Base-by-base conservation (phyloP, 768 basidiomycete species). In the Russula brevipes region DNA sequence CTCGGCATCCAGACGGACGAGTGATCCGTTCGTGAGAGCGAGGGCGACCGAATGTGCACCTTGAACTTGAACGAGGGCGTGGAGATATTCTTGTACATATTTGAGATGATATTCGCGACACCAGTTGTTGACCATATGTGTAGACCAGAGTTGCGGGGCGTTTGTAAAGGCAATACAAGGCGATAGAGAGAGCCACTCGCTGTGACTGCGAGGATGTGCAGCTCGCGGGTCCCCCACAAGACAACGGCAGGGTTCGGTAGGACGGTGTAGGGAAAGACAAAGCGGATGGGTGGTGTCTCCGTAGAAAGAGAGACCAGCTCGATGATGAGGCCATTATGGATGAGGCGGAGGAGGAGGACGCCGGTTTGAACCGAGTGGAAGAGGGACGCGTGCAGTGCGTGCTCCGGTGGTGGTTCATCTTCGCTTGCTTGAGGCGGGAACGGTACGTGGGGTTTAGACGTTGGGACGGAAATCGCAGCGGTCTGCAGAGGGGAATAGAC, bases 281-380 rank as follows among this genome's bases (percentile, higher is more conserved):
- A 84, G 61, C 90, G 85, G 65, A 93, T 80, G 17, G 91, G 85
- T 38, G 81, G 77, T 2, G 85, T 76, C 66, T 83, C 77, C 1
- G 81, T 79, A 5, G 88, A 83, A 50, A 92, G 76, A n/a, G 91
- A 89, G 42, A 85, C 71, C 51, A 95, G 82, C 70, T 94, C 90
- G 47, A 92, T 73, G 54, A 91, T 85, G 65, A 85, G 74, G 31
- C 86, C 87, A 50, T 81, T 84, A 65, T 93, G 87, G 58, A 93
- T 78, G 51, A 91, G 80, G 63, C 93, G 87, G 52, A 87, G 73
- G 56, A 93, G 80, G 57, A 94, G 79, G 54, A 86, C 80, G 16
- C 88, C 88, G 3, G 85, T 82, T 42, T 74, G 70, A 14, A 78
- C 76, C 5, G 85, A 79, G 66, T 85, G 79, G 60, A 88, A 77